Conservation (phyloP, 1,139 yeast species). For the Protomyces pachydermus region DNA sequence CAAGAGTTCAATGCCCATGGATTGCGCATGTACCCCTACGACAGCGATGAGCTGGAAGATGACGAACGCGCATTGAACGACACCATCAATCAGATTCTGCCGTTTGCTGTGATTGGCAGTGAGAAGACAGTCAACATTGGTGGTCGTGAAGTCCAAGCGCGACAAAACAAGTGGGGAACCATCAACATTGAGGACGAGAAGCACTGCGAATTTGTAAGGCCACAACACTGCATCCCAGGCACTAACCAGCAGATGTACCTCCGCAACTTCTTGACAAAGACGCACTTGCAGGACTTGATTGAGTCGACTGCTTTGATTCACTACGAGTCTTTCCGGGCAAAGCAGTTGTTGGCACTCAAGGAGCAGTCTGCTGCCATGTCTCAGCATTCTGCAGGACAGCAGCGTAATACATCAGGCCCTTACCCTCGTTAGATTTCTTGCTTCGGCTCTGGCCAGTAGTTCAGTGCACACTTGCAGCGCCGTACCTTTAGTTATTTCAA, state of each 20-base stretch:
- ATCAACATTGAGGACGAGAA: constrained; percentile 78
- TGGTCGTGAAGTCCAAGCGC: constrained; percentile 79
- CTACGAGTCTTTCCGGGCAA: constrained; percentile 87
- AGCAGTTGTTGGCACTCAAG: constrained; percentile 88
- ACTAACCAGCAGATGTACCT: constrained; percentile 45
- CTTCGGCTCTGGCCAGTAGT: too few relatives aligned
- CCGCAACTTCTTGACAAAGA: constrained; percentile 88
- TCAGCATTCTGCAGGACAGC: constrained; percentile 1
- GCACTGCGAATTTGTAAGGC: constrained; percentile 80
- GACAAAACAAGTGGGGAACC: constrained; percentile 92
- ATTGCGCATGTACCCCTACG: constrained; percentile 83
- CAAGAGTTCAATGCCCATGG: constrained; percentile 69
- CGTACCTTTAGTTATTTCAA: too few relatives aligned
- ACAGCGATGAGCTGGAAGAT: constrained; percentile 76
- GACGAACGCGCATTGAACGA: constrained; percentile 42
- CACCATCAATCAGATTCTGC: constrained; percentile 50
- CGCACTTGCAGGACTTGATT: constrained; percentile 91
- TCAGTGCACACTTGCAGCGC: too few relatives aligned
- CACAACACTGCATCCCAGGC: neutral
- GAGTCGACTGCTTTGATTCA: constrained; percentile 86
- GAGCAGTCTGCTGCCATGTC: constrained; percentile 46
- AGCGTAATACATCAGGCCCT: neutral
- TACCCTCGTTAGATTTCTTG: neutral
- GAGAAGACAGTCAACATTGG: constrained; percentile 63
- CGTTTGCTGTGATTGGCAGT: constrained; percentile 95